Base-by-base conservation (phyloP, 1,284 basidiomycete genomes). In the Grifola frondosa region DNA sequence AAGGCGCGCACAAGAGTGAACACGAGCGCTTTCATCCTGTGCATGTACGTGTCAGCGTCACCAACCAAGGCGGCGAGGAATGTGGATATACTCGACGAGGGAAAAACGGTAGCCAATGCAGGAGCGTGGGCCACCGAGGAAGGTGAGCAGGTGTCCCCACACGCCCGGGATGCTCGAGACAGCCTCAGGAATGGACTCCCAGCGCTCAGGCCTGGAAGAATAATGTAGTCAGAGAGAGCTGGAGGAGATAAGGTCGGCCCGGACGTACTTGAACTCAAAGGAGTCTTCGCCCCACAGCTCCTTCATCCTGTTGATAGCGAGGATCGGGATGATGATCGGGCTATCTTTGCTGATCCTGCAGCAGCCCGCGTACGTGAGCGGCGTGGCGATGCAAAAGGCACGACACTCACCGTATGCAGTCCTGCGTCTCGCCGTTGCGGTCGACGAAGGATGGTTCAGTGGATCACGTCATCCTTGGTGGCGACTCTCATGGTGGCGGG, bases 61-160 rank as follows among this genome's bases (percentile, higher is more conserved):
- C 23, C 12, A n/a, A 19, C 30, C 5, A 20, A n/a, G 17, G 31
- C 9, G 9, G 32, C 11, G 16, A 7, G 6, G n/a, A 10, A 24
- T 11, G 30, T 11, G 24, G 15, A 61, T 69, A 47, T 50, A 81
- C 78, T 88, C 84, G 15, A 78, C 67, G 17, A 88, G 53, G 2
- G 84, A 74, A 56, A 89, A 88, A 5, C 81, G 75, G 58, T 82
- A 88, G 0, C 85, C 85, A 31, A 84, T 84, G 55, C 81, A 84
- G 2, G 78, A 71, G 25, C 74, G 72, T 6, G 78, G 72, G 1
- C 82, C 82, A 16, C 76, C 77, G 3, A 80, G 52, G 68, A 87
- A 88, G 1, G 77, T 75, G 36, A 86, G 62, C 54, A 78, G 46
- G 50, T 84, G 74, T 12, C 74, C 69, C 74, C 73, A 82, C 0